Evolutionary conservation across 1,284 basidiomycete genomes (phyloP).

Genomic region (Boletellus deceptivus): DNA sequence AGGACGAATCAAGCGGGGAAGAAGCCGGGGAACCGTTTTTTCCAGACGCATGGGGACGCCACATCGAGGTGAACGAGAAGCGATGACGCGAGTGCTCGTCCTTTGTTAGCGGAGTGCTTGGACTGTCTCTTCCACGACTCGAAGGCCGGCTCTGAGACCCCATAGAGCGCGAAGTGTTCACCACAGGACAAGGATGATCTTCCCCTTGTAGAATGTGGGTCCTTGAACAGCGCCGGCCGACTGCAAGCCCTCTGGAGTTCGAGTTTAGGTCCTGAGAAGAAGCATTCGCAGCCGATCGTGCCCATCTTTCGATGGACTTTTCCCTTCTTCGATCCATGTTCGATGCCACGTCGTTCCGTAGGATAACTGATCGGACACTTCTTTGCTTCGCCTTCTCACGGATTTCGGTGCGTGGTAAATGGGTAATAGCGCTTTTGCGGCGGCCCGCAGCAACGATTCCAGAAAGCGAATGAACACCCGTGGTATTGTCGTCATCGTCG

Average conservation of each 20-base stretch:
- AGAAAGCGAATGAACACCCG: slow-evolving; percentile 36
- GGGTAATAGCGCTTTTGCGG: slow-evolving; percentile 22
- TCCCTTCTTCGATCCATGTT: slow-evolving; percentile 28
- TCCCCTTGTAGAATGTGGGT: slow-evolving; percentile 13
- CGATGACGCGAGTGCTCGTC: slow-evolving; percentile 26
- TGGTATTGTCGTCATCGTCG: slow-evolving; percentile 19
- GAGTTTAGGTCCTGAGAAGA: slow-evolving; percentile 19
- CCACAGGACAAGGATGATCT: slow-evolving; percentile 8
- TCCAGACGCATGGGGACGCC: slow-evolving; percentile 18
- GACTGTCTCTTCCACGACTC: slow-evolving; percentile 24
- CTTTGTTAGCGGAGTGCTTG: slow-evolving; percentile 18
- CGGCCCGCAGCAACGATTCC: slow-evolving; percentile 8
- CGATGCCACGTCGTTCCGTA: slow-evolving; percentile 23
- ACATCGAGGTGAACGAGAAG: slow-evolving; percentile 32
- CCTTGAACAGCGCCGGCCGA: slow-evolving; percentile 18
- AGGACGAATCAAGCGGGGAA: slow-evolving; percentile 31
- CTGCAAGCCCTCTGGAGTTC: slow-evolving; percentile 9
- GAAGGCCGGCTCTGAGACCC: slow-evolving; percentile 25
- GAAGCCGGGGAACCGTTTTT: slow-evolving; percentile 28
- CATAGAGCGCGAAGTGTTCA: slow-evolving; percentile 16
- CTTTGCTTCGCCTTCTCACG: slow-evolving; percentile 22
- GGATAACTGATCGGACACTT: slow-evolving; percentile 15
- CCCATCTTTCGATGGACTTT: slow-evolving; percentile 37
- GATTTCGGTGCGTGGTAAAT: slow-evolving; percentile 10
- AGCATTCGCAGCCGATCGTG: slow-evolving; percentile 24